Evolutionary conservation across 805 yeast genomes (phyloP), one percentile per base, ranked within the genome.

Genomic region (Cyberlindnera xishuangbannaensis): DNA sequence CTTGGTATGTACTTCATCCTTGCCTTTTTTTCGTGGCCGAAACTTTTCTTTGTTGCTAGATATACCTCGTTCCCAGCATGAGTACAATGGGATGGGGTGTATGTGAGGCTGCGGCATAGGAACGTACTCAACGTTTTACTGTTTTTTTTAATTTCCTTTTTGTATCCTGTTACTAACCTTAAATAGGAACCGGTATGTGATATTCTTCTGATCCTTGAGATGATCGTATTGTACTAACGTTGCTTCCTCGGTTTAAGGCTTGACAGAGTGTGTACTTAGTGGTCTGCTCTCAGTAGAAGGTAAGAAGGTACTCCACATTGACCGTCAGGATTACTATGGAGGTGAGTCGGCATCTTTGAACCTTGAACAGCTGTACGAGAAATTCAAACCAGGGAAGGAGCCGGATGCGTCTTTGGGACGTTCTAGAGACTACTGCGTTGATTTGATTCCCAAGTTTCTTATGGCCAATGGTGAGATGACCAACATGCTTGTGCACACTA

Each of bases 381-480:
- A 88, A 64, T 88, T 87, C 71, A 85, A 87, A 56, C 95, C 96
- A 20, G 41, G 41, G 8, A 78, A 72, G 48, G 71, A 70, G 47
- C 80, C 85, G 25, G 82, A 79, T 41, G 69, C 67, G 15, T 71
- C 75, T 43, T 73, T 78, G 43, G 97, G 98, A 32, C 78, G 94
- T 53, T 95, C 86, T 54, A 75, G 97, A 44, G 97, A 92, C 59
- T 92, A 97, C 97, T 87, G 94, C 62, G 92, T 92, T 33, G 98
- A 92, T 58, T 71, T 92, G 62, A 86, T 92, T 53, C 98, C 98
- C 27, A 92, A 92, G 64, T 88, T 92, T 50, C 67, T 92, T 48
- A 92, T 92, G 98, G 88, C 97, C 35, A 85, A 87, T 55, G 98
- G 98, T 26, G 98, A 90, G 58, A 74, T 92, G 59, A 92, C 97